Evolutionary conservation across 352 stramenopile species (phyloP), one percentile per base, ranked within the genome.

Genomic region (Globisporangium solare): DNA sequence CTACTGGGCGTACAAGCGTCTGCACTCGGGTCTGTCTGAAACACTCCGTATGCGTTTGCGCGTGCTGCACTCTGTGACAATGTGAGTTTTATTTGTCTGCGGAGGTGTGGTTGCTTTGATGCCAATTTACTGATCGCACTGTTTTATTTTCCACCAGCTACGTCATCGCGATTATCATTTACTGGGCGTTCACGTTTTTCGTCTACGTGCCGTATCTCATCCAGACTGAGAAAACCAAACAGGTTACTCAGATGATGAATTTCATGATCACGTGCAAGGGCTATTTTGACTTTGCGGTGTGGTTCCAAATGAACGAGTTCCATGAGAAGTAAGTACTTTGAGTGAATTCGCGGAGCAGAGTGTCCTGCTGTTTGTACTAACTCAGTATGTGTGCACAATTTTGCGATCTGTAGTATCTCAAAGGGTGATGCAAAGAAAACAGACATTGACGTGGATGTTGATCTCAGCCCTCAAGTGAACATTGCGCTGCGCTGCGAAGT

Each of bases 221-320:
- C n/a, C 66, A 89, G 62, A 68, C 67, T 2, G 41, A 82, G 8
- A 78, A 74, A 17, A 71, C 75, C 35, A 70, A 64, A 15, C 66
- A 71, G 66, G 61, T 94, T 12, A 67, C 66, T 39, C 81, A 94
- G 62, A 78, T 93, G 67, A 94, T 92, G 83, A 89, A 83, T 61
- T 94, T 93, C 48, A 92, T 94, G 79, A 93, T 94, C 64, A 94
- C 85, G 39, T 92, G 83, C 72, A 94, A 94, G 62, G 85, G 85
- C 42, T 94, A 94, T 68, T 92, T 94, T 55, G 85, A 94, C 59
- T 92, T 94, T 49, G 77, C 89, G 20, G 85, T 94, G 24, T 94
- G 85, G 85, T 93, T 94, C 60, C 81, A 92, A 56, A 94, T 94
- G 79, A 94, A 94, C 60, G 82, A 94, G 60, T 81, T 88, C 22